These are phyloP conservation scores for Colletotrichum echinochloae DNA, from an alignment of 2,329 filamentous ascomycete species.

Conservation along the genomic window DNA sequence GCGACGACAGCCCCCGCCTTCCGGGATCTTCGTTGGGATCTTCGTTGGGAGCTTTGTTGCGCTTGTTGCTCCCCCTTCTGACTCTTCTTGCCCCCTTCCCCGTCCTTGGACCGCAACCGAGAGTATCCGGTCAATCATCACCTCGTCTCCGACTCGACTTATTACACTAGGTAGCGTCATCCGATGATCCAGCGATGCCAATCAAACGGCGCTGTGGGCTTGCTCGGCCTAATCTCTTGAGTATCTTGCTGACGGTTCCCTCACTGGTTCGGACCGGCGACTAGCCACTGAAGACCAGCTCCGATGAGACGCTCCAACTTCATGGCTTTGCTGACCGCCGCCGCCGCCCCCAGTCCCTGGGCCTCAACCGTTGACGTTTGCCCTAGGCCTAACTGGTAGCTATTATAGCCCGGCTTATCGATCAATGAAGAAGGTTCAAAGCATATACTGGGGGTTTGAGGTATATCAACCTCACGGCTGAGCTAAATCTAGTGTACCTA, in stretches of 20 bases:
- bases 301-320: neutral
- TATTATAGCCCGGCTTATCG: neutral
- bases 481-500: too few relatives aligned
- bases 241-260: slow-evolving; percentile 21
- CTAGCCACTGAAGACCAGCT: slow-evolving; percentile 16
- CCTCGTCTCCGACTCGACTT: slow-evolving; percentile 20
- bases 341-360: neutral
- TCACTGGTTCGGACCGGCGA: slow-evolving; percentile 27
- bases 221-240: slow-evolving; percentile 4
- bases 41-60: too few relatives aligned
- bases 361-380: slow-evolving; percentile 4
- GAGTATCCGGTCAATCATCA: slow-evolving; percentile 21
- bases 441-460: too few relatives aligned
- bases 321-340: slow-evolving; percentile 8
- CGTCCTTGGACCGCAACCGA: slow-evolving; percentile 25
- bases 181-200: slow-evolving; percentile 29
- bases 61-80: neutral
- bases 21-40: neutral
- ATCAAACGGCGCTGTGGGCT: slow-evolving; percentile 16
- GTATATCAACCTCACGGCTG: too few relatives aligned
- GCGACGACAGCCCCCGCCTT: slow-evolving; percentile 1
- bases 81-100: neutral
- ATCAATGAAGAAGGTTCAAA: too few relatives aligned
- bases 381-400: neutral
- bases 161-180: slow-evolving; percentile 15